These are phyloP conservation scores for Puccinia coronata DNA, from an alignment of 1,284 basidiomycete species.

Conservation along the genomic window DNA sequence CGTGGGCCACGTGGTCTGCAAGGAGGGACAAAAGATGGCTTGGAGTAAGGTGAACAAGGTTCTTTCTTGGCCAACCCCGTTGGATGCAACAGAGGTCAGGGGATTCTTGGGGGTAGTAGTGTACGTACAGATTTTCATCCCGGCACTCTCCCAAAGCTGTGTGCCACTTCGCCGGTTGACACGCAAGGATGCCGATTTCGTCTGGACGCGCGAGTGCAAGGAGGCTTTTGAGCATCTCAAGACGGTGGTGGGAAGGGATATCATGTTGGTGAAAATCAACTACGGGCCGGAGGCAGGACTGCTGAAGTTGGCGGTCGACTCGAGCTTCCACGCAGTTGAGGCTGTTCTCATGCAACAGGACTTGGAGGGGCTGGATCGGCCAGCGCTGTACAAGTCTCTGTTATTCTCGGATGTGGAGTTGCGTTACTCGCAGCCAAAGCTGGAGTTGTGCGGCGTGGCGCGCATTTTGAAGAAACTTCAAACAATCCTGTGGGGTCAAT, in stretches of 20 bases:
- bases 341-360: background rate
- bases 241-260: background rate
- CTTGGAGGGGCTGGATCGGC: background rate
- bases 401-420: background rate
- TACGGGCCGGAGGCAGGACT: constrained; percentile 14
- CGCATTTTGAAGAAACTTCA: constrained; percentile 3
- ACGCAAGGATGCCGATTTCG: background rate
- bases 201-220: background rate
- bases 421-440: constrained; percentile 2
- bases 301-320: constrained; percentile 6
- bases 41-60: constrained; percentile 17
- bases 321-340: background rate
- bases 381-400: background rate
- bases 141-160: background rate
- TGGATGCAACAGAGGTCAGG: background rate
- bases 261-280: background rate
- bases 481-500: constrained; percentile 3
- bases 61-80: background rate
- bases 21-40: background rate
- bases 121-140: constrained; percentile 28
- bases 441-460: constrained; percentile 8
- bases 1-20: background rate
- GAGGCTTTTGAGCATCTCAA: background rate
- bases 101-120: constrained; percentile 21
- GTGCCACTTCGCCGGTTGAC: background rate